Evolutionary conservation across 192 early-diverging fungal species (phyloP).

Genomic region (Cladochytrium replicatum): DNA sequence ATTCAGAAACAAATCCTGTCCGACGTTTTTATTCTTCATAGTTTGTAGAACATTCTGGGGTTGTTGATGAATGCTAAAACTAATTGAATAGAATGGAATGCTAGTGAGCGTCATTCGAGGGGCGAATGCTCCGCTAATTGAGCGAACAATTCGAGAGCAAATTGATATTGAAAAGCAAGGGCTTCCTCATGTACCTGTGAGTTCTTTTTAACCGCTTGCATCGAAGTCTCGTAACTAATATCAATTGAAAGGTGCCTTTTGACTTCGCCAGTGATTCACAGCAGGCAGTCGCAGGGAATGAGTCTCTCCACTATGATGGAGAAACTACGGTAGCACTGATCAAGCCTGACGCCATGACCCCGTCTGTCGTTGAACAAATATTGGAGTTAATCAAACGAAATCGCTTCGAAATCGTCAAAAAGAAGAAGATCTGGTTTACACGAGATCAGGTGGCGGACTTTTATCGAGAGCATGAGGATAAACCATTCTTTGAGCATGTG

Average conservation of each 20-base stretch:
- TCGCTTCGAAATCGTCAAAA: conserved; percentile 33
- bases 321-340: conserved; percentile 47
- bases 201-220: not conserved
- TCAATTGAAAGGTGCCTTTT: not conserved
- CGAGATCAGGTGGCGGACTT: conserved; percentile 36
- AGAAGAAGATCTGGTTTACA: conserved; percentile 42
- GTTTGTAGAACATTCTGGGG: conserved; percentile 18
- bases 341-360: conserved; percentile 54
- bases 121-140: conserved; percentile 47
- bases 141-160: conserved; percentile 44
- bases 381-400: conserved; percentile 31
- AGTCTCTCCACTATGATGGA: too few species aligned
- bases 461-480: conserved; percentile 41
- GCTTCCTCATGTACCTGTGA: conserved; percentile 25
- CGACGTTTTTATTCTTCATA: conserved; percentile 44
- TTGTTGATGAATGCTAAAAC: not conserved
- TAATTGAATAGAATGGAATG: conserved; percentile 29
- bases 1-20: conserved; percentile 49
- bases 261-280: not conserved
- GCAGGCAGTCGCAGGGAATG: not conserved
- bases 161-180: conserved; percentile 32
- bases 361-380: conserved; percentile 31
- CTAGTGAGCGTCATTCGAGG: conserved; percentile 46
- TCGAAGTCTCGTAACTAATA: not conserved
- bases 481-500: conserved; percentile 34